A percentile compares a stretch with the other conserved stretches of the same genome.
phyloP scores from a whole-genome alignment of 148 eudicot species.

The Pouteria glomerata region DNA sequence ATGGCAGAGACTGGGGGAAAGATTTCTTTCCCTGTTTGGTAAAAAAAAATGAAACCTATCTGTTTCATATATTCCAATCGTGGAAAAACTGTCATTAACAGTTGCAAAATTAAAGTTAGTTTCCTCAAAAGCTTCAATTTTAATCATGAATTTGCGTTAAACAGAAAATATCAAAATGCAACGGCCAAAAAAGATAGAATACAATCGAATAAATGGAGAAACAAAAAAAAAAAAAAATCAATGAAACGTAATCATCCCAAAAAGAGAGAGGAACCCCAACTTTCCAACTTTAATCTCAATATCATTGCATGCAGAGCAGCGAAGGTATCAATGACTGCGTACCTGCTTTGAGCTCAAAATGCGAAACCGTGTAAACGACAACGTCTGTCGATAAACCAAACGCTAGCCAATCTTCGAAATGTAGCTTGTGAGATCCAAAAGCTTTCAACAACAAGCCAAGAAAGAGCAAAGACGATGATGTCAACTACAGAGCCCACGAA shows the following conservation, averaged over 20 bases:
- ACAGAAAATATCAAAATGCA: not conserved
- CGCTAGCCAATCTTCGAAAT: not conserved
- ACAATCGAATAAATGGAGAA: too few species aligned
- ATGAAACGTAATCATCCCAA: not conserved
- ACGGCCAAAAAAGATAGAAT: not conserved
- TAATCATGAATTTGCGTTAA: not conserved
- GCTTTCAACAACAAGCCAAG: not conserved
- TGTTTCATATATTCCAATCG: not conserved
- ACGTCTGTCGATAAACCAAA: not conserved
- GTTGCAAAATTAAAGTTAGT: not conserved
- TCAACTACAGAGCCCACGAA: conserved; percentile 5
- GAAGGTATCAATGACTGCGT: not conserved
- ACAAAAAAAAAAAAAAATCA: not conserved
- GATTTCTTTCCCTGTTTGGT: not conserved
- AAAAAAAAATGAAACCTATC: not conserved
- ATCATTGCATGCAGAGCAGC: not conserved
- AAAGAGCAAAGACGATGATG: conserved; percentile 10
- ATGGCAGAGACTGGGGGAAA: not conserved
- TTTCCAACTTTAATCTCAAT: not conserved
- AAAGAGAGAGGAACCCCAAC: not conserved
- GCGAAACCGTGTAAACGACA: not conserved
- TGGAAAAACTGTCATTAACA: not conserved
- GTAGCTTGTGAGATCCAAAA: not conserved
- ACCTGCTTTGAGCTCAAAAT: conserved; percentile 2
- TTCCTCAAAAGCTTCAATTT: not conserved